phyloP scores from a whole-genome alignment of 108 stramenopile genomes.

The Bacterosira constricta region DNA sequence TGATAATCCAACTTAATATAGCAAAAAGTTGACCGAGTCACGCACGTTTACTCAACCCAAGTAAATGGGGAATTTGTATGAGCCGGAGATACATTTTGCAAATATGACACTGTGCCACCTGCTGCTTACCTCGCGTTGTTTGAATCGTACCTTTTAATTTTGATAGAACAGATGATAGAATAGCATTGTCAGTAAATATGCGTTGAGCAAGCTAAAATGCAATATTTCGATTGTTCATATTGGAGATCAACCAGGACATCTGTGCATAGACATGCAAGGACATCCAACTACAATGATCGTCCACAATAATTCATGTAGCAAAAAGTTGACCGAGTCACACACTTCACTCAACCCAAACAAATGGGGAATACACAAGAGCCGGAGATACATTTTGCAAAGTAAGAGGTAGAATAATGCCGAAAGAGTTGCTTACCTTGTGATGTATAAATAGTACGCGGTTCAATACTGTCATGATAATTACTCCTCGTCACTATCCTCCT shows the following conservation, averaged over 20 bases:
- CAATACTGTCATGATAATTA: not conserved
- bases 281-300: constrained; percentile 58
- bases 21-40: constrained; percentile 55
- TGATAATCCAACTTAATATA: constrained; percentile 38
- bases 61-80: constrained; percentile 34
- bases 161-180: too few species aligned
- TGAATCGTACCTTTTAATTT: too few species aligned
- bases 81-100: constrained; percentile 55
- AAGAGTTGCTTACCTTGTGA: constrained; percentile 4
- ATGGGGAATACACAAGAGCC: constrained; percentile 46
- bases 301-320: constrained; percentile 44
- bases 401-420: not conserved
- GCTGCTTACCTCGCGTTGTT: too few species aligned
- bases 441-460: not conserved
- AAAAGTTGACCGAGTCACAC: constrained; percentile 51
- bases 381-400: constrained; percentile 49
- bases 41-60: constrained; percentile 31
- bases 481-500: constrained; percentile 50
- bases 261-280: constrained; percentile 32
- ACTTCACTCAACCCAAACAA: constrained; percentile 20
- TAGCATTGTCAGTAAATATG: too few species aligned
- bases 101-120: too few species aligned
- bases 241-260: constrained; percentile 54
- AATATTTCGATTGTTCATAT: constrained; percentile 23
- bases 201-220: too few species aligned